Evolutionary conservation across 2,329 filamentous ascomycete genomes (phyloP).

Genomic region (Chrysosphaeria jannelii): DNA sequence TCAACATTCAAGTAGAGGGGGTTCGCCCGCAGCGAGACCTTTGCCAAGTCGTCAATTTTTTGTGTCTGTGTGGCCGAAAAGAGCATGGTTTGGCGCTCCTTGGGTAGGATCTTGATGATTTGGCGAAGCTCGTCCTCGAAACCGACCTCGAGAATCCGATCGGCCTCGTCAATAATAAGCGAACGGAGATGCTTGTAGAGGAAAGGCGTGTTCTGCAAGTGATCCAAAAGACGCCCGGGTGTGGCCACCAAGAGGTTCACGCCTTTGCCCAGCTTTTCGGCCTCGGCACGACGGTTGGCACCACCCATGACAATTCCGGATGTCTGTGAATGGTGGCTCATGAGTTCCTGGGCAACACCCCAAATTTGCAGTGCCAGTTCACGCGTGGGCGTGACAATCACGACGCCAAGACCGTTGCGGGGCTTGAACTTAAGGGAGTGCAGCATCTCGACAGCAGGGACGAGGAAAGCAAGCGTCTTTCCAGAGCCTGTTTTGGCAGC

Average conservation of each 20-base stretch:
- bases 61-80: conserved; percentile 97
- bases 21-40: conserved; percentile 72
- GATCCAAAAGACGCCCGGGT: conserved; percentile 72
- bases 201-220: conserved; percentile 79
- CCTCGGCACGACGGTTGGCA: conserved; percentile 69
- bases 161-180: conserved; percentile 84
- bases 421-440: conserved; percentile 79
- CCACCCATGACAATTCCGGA: conserved; percentile 53
- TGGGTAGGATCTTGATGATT: conserved; percentile 80
- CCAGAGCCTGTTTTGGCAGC: conserved; percentile 82
- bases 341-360: conserved; percentile 73
- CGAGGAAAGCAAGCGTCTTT: conserved; percentile 80
- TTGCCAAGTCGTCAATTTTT: conserved; percentile 86
- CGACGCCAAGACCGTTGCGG: conserved; percentile 71
- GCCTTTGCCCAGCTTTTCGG: conserved; percentile 78
- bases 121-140: conserved; percentile 97
- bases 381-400: conserved; percentile 76
- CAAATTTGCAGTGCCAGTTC: conserved; percentile 92
- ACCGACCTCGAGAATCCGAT: conserved; percentile 84
- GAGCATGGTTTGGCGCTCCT: conserved; percentile 81
- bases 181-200: conserved; percentile 79
- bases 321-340: conserved; percentile 78
- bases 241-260: conserved; percentile 89
- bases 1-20: conserved; percentile 96
- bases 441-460: conserved; percentile 83